A percentile compares a stretch with the other conserved stretches of the same genome.
Evolutionary conservation across 2,329 filamentous ascomycete species (phyloP).

Genomic region (Pyrenochaeta sp.): DNA sequence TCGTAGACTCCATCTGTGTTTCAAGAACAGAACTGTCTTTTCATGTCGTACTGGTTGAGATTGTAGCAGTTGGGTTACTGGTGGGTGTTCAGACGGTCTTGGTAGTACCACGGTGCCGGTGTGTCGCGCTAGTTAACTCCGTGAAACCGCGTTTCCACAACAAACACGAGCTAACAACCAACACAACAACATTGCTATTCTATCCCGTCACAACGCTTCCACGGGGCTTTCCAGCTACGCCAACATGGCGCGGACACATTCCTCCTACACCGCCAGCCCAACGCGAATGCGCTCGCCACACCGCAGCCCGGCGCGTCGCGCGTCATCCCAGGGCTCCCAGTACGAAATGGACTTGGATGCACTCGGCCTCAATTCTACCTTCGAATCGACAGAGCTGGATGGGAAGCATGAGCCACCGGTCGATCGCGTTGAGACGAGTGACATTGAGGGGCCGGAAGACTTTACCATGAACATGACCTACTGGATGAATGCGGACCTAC

Average conservation of each 20-base stretch:
- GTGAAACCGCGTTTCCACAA: slow-evolving; percentile 24
- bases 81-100: too few species aligned
- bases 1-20: too few species aligned
- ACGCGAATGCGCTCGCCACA: slow-evolving; percentile 38
- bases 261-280: slow-evolving; percentile 45
- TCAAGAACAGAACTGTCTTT: too few species aligned
- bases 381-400: slow-evolving; percentile 42
- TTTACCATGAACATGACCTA: slow-evolving; percentile 54
- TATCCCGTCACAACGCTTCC: slow-evolving; percentile 4
- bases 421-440: slow-evolving; percentile 49
- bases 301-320: slow-evolving; percentile 35
- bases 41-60: too few species aligned
- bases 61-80: too few species aligned
- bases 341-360: slow-evolving; percentile 51
- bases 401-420: slow-evolving; percentile 35
- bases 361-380: slow-evolving; percentile 44
- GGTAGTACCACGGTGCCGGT: too few species aligned
- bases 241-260: slow-evolving; percentile 43
- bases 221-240: slow-evolving; percentile 11
- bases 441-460: slow-evolving; percentile 51
- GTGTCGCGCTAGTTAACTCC: slow-evolving; percentile 10
- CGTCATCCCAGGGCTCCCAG: slow-evolving; percentile 43
- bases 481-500: slow-evolving; percentile 50
- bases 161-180: slow-evolving; percentile 22
- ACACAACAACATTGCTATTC: slow-evolving; percentile 31